Evolutionary conservation across 148 eudicot species (phyloP), one percentile per base, ranked within the genome.

Genomic region (Vaccinium macrocarpon): DNA sequence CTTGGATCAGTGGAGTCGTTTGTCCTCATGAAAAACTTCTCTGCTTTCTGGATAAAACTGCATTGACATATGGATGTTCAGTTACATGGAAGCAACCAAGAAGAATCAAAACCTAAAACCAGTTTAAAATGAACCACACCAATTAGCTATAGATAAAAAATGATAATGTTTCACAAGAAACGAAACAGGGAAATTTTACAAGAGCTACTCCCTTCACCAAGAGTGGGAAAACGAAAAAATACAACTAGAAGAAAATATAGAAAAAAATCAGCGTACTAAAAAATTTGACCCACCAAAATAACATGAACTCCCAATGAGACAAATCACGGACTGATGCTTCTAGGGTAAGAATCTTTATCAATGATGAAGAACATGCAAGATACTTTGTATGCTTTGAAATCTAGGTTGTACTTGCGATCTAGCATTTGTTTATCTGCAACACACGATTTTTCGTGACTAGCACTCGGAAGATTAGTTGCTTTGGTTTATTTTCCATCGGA

Each of bases 11-110:
- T 83, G 35, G 93, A 88, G 76, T 90, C 91, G 59, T 83, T 91
- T 62, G 94, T 84, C 93, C 93, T 94, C 89, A 77, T 87, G 86
- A 93, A 90, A 85, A 90, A 90, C 76, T 92, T 94, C 78, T 94
- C 98, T 79, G 92, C 88, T 86, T 94, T 95, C 82, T 90, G 95
- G 87, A 96, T 93, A 76, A 86, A 92, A 89, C 99, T 96, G 98
- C 90, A 89, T 38, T 51, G 46, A 86, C n/a, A 87, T 64, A 87
- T 64, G 50, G 76, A 79, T 29, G 61, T 4, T 75, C 29, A 79
- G 78, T 81, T 57, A 80, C 50, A 80, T 19, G 32, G 49, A 46
- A 82, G 38, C 56, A 72, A 19, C 66, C 64, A 70, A n/a, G 71
- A 68, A 78, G 70, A 42, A 80, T 8, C 48, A 59, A 19, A 71